Evolutionary conservation across 306 rosid species (phyloP).

Genomic region (Dalbergia oliveri): DNA sequence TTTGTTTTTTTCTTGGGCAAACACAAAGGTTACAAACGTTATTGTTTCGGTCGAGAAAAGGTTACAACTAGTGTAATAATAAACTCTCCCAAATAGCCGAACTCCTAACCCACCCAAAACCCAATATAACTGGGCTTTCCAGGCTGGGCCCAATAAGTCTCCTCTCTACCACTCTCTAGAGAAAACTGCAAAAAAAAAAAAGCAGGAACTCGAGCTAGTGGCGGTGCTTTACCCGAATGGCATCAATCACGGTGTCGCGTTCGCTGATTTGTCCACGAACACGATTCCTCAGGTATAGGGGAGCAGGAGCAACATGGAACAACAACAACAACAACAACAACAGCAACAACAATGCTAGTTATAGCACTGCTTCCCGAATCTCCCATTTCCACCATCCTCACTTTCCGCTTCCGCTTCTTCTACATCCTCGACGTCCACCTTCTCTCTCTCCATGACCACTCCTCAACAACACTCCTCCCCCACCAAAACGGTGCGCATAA

Average conservation of each 20-base stretch:
- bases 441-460: conserved; percentile 59
- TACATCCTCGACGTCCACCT: conserved; percentile 48
- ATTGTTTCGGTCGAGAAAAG: no score
- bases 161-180: neutral
- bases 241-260: conserved; percentile 36
- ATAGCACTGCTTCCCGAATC: conserved; percentile 52
- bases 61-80: no score
- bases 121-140: conserved; percentile 23
- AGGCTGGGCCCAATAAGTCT: neutral
- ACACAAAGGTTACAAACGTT: no score
- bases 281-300: conserved; percentile 47
- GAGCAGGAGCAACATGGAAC: conserved; percentile 20
- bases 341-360: conserved; percentile 30
- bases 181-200: no score
- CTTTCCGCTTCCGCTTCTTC: conserved; percentile 37
- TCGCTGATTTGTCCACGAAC: conserved; percentile 38
- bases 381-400: conserved; percentile 56
- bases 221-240: conserved; percentile 45
- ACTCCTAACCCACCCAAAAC: neutral
- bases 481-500: conserved; percentile 67
- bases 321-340: neutral
- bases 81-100: no score
- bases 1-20: no score
- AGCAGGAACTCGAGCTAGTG: neutral
- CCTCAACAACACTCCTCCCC: conserved; percentile 51